Conservation (phyloP, 305 asterid genomes). For the Rubia peregrina region DNA sequence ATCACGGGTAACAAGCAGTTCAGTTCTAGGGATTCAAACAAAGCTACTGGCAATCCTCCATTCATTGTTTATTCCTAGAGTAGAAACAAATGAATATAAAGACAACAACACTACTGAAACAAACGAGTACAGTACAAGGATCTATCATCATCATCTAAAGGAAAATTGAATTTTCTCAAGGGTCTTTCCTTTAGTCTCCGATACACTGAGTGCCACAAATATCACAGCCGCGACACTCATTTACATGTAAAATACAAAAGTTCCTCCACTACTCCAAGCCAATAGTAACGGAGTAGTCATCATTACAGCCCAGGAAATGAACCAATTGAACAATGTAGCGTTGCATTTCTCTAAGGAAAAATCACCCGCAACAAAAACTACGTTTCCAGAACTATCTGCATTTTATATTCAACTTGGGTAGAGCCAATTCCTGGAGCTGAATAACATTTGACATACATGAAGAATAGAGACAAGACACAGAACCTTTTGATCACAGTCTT, state of each 20-base stretch:
- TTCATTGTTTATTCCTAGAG: not conserved
- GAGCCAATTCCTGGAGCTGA: no score
- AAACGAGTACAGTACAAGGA: not conserved
- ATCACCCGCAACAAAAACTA: no score
- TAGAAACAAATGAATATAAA: conserved; percentile 6
- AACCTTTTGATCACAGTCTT: no score
- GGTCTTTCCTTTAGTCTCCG: conserved; percentile 87
- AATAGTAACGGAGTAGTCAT: conserved; percentile 77
- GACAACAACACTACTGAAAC: conserved; percentile 6
- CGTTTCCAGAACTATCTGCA: no score
- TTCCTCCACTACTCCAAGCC: conserved; percentile 88
- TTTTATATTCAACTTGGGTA: no score
- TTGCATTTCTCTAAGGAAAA: conserved; percentile 63
- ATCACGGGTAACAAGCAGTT: not conserved
- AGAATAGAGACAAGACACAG: no score
- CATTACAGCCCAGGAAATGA: conserved; percentile 40
- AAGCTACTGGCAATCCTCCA: not conserved
- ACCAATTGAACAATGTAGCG: conserved; percentile 42
- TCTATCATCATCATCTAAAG: conserved; percentile 34
- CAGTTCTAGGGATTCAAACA: not conserved
- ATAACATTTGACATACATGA: conserved; percentile 21
- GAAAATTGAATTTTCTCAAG: conserved; percentile 72
- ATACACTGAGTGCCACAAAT: conserved; percentile 61
- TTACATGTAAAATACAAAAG: conserved; percentile 51
- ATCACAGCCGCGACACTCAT: conserved; percentile 38